A percentile compares a stretch with the other conserved stretches of the same genome.
Evolutionary conservation across 129 eudicot genomes (phyloP).

Genomic region (carrot (Daucus carota)): DNA sequence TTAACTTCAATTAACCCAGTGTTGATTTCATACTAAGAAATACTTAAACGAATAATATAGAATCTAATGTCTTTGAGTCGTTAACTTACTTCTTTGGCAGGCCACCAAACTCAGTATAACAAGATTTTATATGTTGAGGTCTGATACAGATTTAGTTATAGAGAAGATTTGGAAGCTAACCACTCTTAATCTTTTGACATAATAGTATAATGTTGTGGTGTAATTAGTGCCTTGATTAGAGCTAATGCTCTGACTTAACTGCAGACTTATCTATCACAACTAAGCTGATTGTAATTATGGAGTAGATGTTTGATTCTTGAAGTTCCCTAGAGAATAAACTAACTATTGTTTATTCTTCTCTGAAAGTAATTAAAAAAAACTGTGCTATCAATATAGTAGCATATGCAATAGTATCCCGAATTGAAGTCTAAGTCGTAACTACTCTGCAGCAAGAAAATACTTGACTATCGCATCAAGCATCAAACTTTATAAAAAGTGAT

Average conservation of each 20-base stretch:
- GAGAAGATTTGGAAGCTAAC: neutral
- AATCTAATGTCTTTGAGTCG: neutral
- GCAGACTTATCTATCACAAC: neutral
- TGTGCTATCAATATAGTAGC: no score
- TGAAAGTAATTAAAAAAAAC: no score
- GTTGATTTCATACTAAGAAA: no score
- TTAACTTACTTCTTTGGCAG: constrained; percentile 1
- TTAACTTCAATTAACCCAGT: no score
- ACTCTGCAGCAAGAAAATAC: no score
- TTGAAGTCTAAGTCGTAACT: no score
- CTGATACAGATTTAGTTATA: neutral
- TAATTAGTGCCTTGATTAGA: neutral
- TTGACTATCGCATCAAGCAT: no score
- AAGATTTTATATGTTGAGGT: neutral
- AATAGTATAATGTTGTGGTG: neutral
- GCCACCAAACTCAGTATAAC: constrained; percentile 7
- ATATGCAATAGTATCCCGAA: neutral
- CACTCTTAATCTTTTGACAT: neutral
- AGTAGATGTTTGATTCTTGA: neutral
- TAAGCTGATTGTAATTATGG: neutral
- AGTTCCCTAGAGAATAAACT: neutral
- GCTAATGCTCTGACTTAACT: neutral
- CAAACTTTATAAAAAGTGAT: no score
- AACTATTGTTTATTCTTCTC: neutral
- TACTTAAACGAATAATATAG: neutral